Evolutionary conservation across 371 early-diverging fungal species (phyloP), one percentile per base, ranked within the genome.

Genomic region (Circinella umbellata): DNA sequence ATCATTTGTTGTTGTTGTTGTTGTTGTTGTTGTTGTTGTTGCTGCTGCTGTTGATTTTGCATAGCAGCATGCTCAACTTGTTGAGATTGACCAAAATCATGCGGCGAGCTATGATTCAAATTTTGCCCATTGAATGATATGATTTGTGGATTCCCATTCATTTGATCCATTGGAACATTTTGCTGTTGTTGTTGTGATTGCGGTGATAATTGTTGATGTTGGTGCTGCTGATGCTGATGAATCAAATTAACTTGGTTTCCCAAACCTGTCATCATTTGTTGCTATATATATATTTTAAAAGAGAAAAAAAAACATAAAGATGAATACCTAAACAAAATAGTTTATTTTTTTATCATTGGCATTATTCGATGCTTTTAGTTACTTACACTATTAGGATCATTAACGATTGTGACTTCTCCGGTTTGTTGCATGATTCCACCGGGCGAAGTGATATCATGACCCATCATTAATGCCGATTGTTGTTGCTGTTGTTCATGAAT

Each of bases 1-100:
- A 69, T 61, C 62, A 61, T 69, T 35, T 69, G 69, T 10, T 66
- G 17, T 27, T 66, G 51, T 38, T 66, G 61, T 49, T 68, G 68
- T 46, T 68, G 61, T 15, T 48, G 61, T 27, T 37, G 63, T 20
- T 61, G 69, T 36, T 63, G 69, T 11, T 65, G 20, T n/a, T 65
- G 49, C 20, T 65, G n/a, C n/a, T n/a, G 66, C 14, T 66, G 54
- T 49, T 66, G 54, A 10, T 55, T 42, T 39, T 66, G 66, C 37
- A 18, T n/a, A 64, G 17, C 51, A 51, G 15, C 14, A n/a, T 66
- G 54, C 35, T 66, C 37, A 18, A 38, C 34, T 7, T 65, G 66
- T 18, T 9, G 42, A 42, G 62, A 18, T 53, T 66, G 67, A 7
- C 35, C 67, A 59, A 39, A 49, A 15, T 66, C 59, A 36, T 66